These are phyloP conservation scores for Sugiyamaella xylanicola DNA, from an alignment of 1,139 yeast genomes.

Conservation along the genomic window DNA sequence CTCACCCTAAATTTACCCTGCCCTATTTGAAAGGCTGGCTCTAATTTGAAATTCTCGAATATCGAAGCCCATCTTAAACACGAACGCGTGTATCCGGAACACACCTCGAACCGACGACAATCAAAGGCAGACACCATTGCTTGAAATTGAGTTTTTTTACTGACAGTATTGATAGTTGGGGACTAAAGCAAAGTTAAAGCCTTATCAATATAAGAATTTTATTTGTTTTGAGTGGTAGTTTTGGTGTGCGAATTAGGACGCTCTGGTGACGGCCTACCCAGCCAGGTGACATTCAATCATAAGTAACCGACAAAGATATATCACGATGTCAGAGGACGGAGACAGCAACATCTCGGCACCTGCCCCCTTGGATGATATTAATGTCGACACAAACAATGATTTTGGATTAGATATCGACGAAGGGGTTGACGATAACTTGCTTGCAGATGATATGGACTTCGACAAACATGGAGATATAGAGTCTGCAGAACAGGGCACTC, in stretches of 20 bases:
- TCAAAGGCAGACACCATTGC: neutral
- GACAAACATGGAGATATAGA: neutral
- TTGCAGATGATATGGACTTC: neutral
- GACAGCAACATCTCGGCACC: slow-evolving; percentile 1
- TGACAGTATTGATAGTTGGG: neutral
- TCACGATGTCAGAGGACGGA: slow-evolving; percentile 6
- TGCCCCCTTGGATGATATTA: slow-evolving; percentile 1
- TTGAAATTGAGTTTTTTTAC: neutral
- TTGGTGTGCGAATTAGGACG: too few species aligned
- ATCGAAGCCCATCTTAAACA: slow-evolving; percentile 3
- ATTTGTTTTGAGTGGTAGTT: too few species aligned
- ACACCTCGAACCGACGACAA: neutral
- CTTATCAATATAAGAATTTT: neutral
- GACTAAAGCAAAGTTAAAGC: too few species aligned
- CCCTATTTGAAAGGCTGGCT: slow-evolving; percentile 1
- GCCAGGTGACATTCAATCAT: neutral
- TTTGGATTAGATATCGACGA: slow-evolving; percentile 5
- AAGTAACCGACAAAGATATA: too few species aligned
- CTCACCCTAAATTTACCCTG: slow-evolving; percentile 5
- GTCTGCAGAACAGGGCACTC: neutral
- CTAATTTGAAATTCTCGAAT: slow-evolving; percentile 11
- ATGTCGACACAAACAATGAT: slow-evolving; percentile 4
- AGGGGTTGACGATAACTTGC: neutral
- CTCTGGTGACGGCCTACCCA: too few species aligned
- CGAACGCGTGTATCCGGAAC: slow-evolving; percentile 12